Conservation (phyloP, 208 protist genomes). For the Acanthamoeba rhysodes region DNA sequence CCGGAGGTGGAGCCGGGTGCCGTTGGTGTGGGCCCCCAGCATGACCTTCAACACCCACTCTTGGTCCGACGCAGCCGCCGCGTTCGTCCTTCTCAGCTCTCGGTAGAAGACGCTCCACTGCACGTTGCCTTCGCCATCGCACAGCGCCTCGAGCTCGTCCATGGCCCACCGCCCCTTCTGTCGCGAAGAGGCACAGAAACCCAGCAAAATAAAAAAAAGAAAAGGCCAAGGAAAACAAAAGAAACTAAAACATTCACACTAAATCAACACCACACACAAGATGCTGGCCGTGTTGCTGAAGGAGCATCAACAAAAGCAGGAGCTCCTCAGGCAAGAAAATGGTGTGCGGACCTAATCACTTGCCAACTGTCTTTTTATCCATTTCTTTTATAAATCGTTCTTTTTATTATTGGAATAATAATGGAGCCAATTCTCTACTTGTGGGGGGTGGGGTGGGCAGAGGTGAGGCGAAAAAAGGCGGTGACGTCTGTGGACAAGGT, state of each 20-base stretch:
- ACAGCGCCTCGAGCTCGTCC: background rate
- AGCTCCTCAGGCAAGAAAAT: conserved; percentile 68
- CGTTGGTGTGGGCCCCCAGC: background rate
- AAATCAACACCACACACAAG: background rate
- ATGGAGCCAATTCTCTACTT: background rate
- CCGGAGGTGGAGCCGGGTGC: background rate
- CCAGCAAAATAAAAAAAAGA: background rate
- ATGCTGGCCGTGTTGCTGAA: conserved; percentile 73
- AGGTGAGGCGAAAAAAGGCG: conserved; percentile 68
- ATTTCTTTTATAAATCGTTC: background rate
- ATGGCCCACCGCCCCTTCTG: background rate
- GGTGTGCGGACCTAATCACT: conserved; percentile 7
- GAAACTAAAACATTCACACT: background rate
- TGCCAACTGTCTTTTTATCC: background rate
- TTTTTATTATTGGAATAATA: background rate
- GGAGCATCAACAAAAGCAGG: conserved; percentile 77
- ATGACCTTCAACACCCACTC: conserved; percentile 44
- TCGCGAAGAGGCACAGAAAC: background rate
- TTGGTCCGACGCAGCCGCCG: background rate
- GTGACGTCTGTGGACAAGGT: conserved; percentile 69
- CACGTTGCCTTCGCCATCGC: background rate
- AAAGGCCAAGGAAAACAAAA: background rate
- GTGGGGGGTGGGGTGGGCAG: background rate
- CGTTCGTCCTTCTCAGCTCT: background rate
- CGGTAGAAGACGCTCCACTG: background rate